Percentiles rank a stretch among this genome's conserved stretches.
These are phyloP conservation scores for Rhizopus sp. DNA, from an alignment of 371 early-diverging fungal genomes.

Conservation along the genomic window DNA sequence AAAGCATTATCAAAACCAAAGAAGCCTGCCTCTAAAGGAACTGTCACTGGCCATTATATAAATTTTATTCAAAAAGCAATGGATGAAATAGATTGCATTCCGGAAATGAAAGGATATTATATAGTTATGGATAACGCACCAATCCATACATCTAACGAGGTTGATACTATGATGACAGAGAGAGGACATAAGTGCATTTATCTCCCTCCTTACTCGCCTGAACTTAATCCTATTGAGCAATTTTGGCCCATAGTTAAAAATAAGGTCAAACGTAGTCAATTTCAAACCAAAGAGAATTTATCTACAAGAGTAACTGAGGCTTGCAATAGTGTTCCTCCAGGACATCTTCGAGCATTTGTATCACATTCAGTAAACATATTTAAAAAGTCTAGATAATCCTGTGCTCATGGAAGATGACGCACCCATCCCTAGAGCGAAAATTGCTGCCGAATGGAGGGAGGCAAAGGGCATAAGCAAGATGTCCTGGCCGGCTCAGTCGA, in stretches of 20 bases:
- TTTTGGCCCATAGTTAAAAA: no score
- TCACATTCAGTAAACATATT: conserved; percentile 8
- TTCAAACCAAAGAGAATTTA: conserved; percentile 4
- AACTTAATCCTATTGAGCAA: no score
- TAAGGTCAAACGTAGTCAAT: no score
- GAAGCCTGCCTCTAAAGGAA: conserved; percentile 12
- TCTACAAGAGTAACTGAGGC: conserved; percentile 12
- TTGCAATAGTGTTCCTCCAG: conserved; percentile 3
- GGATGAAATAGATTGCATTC: conserved; percentile 22
- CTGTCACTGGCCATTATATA: conserved; percentile 15
- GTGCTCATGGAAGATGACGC: no score
- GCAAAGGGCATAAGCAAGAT: no score
- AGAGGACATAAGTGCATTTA: conserved; percentile 2
- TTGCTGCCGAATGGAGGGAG: no score
- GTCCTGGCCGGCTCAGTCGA: conserved; percentile 35
- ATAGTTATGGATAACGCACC: conserved; percentile 25
- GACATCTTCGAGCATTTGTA: conserved; percentile 10
- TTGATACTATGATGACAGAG: conserved; percentile 13
- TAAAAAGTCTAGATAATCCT: no score
- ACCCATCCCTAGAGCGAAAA: no score
- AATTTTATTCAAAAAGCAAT: conserved; percentile 16
- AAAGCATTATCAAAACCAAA: conserved; percentile 16
- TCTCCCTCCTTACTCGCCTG: no score
- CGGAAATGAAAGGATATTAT: conserved; percentile 24
- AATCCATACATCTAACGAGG: conserved; percentile 14